Evolutionary conservation across 495 filamentous ascomycete species (phyloP), one percentile per base, ranked within the genome.

Genomic region (Apiosordaria backusii): DNA sequence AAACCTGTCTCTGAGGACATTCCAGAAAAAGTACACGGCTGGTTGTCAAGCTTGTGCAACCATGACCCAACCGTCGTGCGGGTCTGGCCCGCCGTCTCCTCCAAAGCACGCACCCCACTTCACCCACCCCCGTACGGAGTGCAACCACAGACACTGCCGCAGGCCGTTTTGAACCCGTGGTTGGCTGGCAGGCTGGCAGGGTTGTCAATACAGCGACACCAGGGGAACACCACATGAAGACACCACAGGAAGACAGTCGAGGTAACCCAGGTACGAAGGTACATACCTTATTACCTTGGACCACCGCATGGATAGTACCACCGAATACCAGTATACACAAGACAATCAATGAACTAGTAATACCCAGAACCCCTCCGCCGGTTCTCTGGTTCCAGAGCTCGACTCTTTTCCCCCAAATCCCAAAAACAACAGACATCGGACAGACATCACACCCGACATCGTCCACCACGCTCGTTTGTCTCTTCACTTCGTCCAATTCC

Each of bases 401-500:
- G 60, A 54, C 53, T 40, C 62, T 26, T 50, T 60, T n/a, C 52
- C 22, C 7, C 27, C 25, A 57, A 64, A 15, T 53, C 60, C 53
- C 50, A 29, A 61, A 52, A 52, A 23, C 62, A 64, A 60, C 55
- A 59, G 59, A 25, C n/a, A 55, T 21, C 50, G 15, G 50, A 24
- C 26, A 63, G 53, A 63, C 24, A 55, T 26, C 22, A 9, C 55
- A 68, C 24, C 66, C 40, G 52, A 23, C 62, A 65, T 60, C 50
- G 60, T 69, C 61, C 63, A 65, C 60, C 66, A 69, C 67, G 67
- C 64, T 69, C 67, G 67, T 69, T 69, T 66, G 18, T 61, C 35
- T n/a, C 9, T 54, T 6, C 52, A 57, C 65, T 55, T 50, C 25
- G 3, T 23, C 16, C 29, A 26, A 54, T 40, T 40, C 26, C 26